Base-by-base conservation (phyloP, 1,284 basidiomycete species). In the Trichosporon inkin region DNA sequence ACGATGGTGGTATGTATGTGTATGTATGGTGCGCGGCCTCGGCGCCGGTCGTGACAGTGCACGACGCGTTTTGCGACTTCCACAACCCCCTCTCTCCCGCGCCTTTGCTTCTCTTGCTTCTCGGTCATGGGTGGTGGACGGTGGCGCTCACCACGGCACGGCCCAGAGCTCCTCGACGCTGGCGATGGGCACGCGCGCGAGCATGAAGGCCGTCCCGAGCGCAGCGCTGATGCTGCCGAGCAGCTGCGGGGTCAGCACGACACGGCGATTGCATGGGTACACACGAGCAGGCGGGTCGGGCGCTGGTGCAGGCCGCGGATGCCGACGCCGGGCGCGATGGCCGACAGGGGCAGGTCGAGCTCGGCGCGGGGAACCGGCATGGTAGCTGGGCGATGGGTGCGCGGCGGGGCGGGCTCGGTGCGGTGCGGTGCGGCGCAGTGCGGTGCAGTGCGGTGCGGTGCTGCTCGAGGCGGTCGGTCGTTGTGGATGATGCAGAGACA, bases 141-240 rank as follows among this genome's bases (percentile, higher is more conserved):
- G 28, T 4, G 28, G 28, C 28, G 28, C 28, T 20, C n/a, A 49
- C 44, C 44, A 49, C 44, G 22, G 44, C 44, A 44, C 40, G 20
- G 44, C 44, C 44, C 44, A 49, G 10, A 49, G 44, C 22, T 49
- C 44, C 22, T 49, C 44, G 16, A 49, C 24, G 44, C 44, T 49
- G 22, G 24, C 22, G 16, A 49, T 49, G 22, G 44, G 44, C 24
- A 49, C 44, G 14, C 44, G 24, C 24, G 44, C 44, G 24, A 49
- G 24, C 11, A 49, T 8, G 24, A 49, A 49, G 4, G 44, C 44
- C 6, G 44, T 49, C 28, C 44, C 44, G 16, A 49, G 44, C 7
- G 44, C 44, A 6, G 44, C 44, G 6, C 22, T 28, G 44, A 49
- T 49, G 16, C 44, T 49, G 8, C 44, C 44, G 14, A 49, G 44